Conservation (phyloP, 192 early-diverging fungal genomes). For the Phlyctochytrium arcticum region DNA sequence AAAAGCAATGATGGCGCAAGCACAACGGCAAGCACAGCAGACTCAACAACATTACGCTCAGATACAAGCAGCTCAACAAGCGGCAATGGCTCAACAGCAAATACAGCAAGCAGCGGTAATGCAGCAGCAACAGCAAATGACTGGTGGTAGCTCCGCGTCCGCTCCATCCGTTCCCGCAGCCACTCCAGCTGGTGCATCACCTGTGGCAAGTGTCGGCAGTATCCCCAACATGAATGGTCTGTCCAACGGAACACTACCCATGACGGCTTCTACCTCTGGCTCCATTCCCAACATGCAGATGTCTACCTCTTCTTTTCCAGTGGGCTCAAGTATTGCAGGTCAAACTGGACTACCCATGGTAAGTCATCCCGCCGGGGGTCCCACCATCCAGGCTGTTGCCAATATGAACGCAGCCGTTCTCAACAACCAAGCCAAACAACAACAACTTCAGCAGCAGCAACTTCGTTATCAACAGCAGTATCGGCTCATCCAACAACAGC, state of each 20-base stretch:
- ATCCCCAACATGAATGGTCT: background rate
- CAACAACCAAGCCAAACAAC: slow-evolving; percentile 5
- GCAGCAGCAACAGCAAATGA: background rate
- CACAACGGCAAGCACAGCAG: slow-evolving; percentile 26
- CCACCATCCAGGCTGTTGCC: background rate
- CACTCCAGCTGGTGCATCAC: background rate
- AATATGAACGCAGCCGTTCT: background rate
- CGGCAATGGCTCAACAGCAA: background rate
- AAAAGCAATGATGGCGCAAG: slow-evolving; percentile 29
- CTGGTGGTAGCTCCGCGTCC: background rate
- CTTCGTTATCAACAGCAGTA: slow-evolving; percentile 15
- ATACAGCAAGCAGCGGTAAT: background rate
- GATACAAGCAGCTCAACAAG: slow-evolving; percentile 11
- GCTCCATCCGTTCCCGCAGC: background rate
- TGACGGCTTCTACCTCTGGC: background rate
- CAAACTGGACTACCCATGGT: background rate
- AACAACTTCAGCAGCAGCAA: slow-evolving; percentile 9
- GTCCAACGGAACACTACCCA: background rate
- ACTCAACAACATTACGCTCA: slow-evolving; percentile 26
- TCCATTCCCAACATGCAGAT: background rate
- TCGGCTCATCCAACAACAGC: slow-evolving; percentile 10
- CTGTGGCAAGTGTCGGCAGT: background rate
- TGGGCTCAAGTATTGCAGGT: background rate
- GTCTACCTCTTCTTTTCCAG: background rate
- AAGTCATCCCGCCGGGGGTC: background rate